Base-by-base conservation (phyloP, 768 basidiomycete genomes). In the Russula lepida region DNA sequence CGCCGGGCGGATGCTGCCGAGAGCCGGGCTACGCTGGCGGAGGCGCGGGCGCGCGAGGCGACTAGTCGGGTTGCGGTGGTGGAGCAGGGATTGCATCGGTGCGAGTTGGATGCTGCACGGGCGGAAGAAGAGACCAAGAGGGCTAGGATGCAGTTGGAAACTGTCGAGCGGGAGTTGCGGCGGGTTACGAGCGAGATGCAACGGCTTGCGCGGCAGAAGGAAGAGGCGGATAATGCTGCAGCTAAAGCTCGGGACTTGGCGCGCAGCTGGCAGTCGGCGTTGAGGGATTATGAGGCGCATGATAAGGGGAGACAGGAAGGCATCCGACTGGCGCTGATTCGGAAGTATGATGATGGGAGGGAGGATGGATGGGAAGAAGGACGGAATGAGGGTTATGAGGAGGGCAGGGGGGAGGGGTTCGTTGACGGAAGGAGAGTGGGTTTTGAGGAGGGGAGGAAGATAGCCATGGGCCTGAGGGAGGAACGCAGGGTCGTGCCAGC, bases 61-160 rank as follows among this genome's bases (percentile, higher is more conserved):
- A 35, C n/a, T 9, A n/a, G 55, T 13, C 63, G 63, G 6, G 56
- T 46, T 11, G n/a, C 28, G 15, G 13, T 37, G 28, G 56, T 48
- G 25, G 65, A 66, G 44, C 63, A 64, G 56, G 65, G 63, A 12
- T 43, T 56, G 44, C 63, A 66, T 21, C 59, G 57, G n/a, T 58
- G 53, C 33, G 56, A 65, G 43, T 39, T 64, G 49, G 65, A 66
- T 17, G 51, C 41, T 1, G 65, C 65, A 50, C 63, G 65, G 4
- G 65, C 65, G 21, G 58, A 64, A n/a, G 65, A 66, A 49, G 63
- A 62, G 64, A 64, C 56, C 28, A 60, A 62, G 54, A 63, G 65
- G 5, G 59, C 47, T 19, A 59, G 64, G 63, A 65, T 64, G 65
- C 64, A 66, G 56, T 21, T 64, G 15, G 65, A 66, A 33, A 61